Conservation (phyloP, 2,329 filamentous ascomycete species). For the Pseudogymnoascus sp. region DNA sequence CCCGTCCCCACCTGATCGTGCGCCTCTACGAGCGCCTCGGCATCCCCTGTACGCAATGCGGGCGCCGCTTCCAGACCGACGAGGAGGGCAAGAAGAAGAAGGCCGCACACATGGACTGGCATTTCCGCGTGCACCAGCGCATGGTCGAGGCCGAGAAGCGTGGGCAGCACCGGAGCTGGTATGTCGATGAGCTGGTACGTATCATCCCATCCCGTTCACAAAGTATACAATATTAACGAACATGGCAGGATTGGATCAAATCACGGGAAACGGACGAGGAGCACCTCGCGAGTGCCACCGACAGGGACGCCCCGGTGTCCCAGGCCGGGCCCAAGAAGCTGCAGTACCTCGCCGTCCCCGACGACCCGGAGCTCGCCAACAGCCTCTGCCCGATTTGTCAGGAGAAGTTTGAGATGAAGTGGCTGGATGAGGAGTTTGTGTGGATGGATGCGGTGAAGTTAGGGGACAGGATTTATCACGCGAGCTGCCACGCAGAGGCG, state of each 20-base stretch:
- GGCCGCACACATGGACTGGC: constrained; percentile 92
- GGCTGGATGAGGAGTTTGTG: constrained; percentile 92
- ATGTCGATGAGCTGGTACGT: constrained; percentile 76
- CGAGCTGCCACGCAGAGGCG: constrained; percentile 79
- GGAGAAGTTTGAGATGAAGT: constrained; percentile 86
- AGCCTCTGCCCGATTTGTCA: constrained; percentile 88
- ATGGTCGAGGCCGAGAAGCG: constrained; percentile 79
- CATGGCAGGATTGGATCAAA: constrained; percentile 72
- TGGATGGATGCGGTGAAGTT: constrained; percentile 84
- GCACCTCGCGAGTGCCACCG: constrained; percentile 33
- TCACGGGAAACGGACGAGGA: constrained; percentile 72
- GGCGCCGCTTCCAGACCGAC: constrained; percentile 72
- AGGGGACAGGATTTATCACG: constrained; percentile 76
- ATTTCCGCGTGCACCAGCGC: constrained; percentile 87
- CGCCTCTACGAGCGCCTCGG: constrained; percentile 73
- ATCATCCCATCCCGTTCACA: neutral
- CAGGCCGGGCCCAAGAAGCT: constrained; percentile 38
- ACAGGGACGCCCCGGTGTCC: constrained; percentile 32
- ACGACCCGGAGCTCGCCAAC: constrained; percentile 65
- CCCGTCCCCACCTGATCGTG: constrained; percentile 64
- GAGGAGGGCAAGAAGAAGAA: constrained; percentile 77
- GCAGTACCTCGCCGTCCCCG: constrained; percentile 74
- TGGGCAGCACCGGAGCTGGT: constrained; percentile 89
- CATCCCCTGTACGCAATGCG: constrained; percentile 85
- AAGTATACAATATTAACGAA: constrained; percentile 21